Base-by-base conservation (phyloP, 352 stramenopile species). In the Globisporangium spiculum region DNA sequence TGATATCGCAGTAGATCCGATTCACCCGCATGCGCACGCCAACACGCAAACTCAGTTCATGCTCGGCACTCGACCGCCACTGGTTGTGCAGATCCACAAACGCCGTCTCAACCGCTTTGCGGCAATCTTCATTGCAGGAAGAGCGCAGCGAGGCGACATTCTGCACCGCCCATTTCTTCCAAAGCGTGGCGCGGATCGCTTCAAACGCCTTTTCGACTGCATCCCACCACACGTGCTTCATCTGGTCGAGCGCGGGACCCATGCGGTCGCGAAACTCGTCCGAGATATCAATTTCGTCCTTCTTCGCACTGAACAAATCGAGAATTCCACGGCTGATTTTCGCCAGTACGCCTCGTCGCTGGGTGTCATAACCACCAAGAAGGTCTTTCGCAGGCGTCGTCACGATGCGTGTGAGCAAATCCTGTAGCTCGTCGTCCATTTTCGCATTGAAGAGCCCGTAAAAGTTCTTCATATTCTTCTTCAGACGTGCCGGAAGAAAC, bases 221-320 rank as follows among this genome's bases (percentile, higher is more conserved):
- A 63, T 71, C 59, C 61, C 68, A 72, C 75, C 77, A 84, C 36
- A 77, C 75, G 6, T 48, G 44, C 20, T 63, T 71, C 60, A 84
- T 44, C 0, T 26, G 7, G 18, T 6, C 32, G 60, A 82, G 58
- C 1, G 71, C 24, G 34, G 66, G 59, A 10, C 61, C 59, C 30
- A 75, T 63, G 2, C 53, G 18, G 52, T 60, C 1, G 34, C 52
- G 32, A 53, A 76, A 76, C 3, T n/a, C 22, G 1, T 68, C 55
- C 14, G 63, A 62, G 36, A 62, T 62, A 24, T 30, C 53, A 0
- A 9, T 2, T 9, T 61, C 38, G 38, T 30, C 18, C 14, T 22
- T 59, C 34, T 20, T 48, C 12, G 26, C 26, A 1, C 26, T 27
- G 1, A 62, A 52, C 34, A 20, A 68, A 10, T 18, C 26, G 5